Percentiles rank a stretch among this genome's conserved stretches.
phyloP scores from a whole-genome alignment of 129 eudicot species.

The Flaveria brownii region DNA sequence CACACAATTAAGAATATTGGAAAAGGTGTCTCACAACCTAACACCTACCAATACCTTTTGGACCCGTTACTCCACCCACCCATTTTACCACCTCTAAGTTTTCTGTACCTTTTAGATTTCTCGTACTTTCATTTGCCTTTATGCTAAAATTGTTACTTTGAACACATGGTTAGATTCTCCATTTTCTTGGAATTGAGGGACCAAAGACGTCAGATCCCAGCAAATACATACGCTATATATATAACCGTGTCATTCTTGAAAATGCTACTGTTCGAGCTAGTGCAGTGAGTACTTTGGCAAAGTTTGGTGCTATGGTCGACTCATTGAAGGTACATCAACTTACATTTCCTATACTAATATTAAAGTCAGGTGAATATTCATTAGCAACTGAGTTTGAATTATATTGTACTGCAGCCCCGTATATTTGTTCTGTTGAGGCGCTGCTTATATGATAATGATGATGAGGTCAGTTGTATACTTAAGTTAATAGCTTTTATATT shows the following conservation, averaged over 20 bases:
- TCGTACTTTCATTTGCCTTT: slow-evolving; percentile 2
- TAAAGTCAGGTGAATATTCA: not conserved
- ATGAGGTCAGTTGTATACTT: slow-evolving; percentile 69
- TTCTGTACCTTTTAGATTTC: not conserved
- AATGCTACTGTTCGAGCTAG: slow-evolving; percentile 96
- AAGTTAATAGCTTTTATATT: not conserved
- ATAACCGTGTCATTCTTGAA: slow-evolving; percentile 92
- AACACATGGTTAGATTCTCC: slow-evolving; percentile 59
- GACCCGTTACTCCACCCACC: too few species aligned
- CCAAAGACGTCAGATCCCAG: slow-evolving; percentile 96
- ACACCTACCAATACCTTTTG: not conserved
- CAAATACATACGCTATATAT: slow-evolving; percentile 86
- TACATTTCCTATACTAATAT: not conserved
- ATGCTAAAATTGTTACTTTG: slow-evolving; percentile 19
- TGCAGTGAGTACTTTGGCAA: slow-evolving; percentile 94
- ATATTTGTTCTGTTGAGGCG: slow-evolving; percentile 80
- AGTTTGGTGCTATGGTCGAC: slow-evolving; percentile 92
- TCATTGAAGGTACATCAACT: slow-evolving; percentile 64
- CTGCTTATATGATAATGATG: slow-evolving; percentile 89
- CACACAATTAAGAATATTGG: not conserved
- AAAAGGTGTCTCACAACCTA: not conserved
- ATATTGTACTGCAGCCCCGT: slow-evolving; percentile 75
- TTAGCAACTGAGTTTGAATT: slow-evolving; percentile 16
- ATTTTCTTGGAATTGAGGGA: slow-evolving; percentile 95
- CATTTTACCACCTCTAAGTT: not conserved